Evolutionary conservation across 768 basidiomycete species (phyloP).

Genomic region (Tephrocybe sp.): DNA sequence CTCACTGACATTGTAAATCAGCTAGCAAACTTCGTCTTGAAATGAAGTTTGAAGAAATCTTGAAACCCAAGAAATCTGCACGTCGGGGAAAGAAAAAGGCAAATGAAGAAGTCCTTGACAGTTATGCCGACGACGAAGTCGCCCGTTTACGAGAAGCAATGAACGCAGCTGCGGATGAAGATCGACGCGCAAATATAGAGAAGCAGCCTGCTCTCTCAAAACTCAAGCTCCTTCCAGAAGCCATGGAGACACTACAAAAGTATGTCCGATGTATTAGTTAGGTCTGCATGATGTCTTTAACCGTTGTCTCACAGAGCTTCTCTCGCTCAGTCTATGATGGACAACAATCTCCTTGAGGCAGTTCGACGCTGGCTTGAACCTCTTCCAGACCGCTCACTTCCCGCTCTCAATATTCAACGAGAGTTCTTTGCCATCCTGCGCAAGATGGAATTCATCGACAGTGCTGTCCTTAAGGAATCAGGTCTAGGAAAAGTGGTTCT

Average conservation of each 20-base stretch:
- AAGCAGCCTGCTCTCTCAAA: slow-evolving; percentile 84
- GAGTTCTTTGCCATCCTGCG: slow-evolving; percentile 81
- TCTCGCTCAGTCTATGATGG: slow-evolving; percentile 87
- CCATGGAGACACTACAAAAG: slow-evolving; percentile 93
- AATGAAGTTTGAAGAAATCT: slow-evolving; percentile 82
- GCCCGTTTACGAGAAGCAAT: slow-evolving; percentile 85
- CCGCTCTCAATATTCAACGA: slow-evolving; percentile 92
- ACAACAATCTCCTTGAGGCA: slow-evolving; percentile 90
- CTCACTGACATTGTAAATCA: slow-evolving; percentile 26
- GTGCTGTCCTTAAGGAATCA: slow-evolving; percentile 85
- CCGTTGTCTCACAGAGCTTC: slow-evolving; percentile 57
- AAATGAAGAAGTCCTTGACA: slow-evolving; percentile 82
- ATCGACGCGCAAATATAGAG: slow-evolving; percentile 74
- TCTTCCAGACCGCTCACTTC: slow-evolving; percentile 86
- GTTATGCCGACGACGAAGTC: slow-evolving; percentile 88
- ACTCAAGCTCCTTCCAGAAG: slow-evolving; percentile 80
- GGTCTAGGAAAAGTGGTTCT: slow-evolving; percentile 85
- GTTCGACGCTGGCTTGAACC: slow-evolving; percentile 93
- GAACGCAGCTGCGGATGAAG: slow-evolving; percentile 82
- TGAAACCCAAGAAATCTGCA: slow-evolving; percentile 73
- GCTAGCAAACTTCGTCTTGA: slow-evolving; percentile 77
- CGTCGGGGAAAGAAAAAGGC: slow-evolving; percentile 69
- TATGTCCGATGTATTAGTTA: slow-evolving; percentile 35
- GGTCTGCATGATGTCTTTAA: slow-evolving; percentile 3
- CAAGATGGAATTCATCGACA: slow-evolving; percentile 93